Base-by-base conservation (phyloP, 2,329 filamentous ascomycete genomes). In the Neoscytalidium dimidiatum region DNA sequence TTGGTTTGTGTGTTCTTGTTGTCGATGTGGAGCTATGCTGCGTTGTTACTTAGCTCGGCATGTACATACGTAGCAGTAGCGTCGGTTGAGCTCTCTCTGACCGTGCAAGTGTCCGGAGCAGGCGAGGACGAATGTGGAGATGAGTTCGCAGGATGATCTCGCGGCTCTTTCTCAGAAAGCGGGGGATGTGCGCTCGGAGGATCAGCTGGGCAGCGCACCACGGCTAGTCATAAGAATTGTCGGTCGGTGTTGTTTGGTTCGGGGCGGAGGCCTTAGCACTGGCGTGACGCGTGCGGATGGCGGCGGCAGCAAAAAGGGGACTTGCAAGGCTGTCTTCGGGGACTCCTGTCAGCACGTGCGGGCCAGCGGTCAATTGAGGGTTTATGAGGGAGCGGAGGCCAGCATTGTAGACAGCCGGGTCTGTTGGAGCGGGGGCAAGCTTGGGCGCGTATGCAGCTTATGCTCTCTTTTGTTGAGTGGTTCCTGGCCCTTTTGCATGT, bases 391-490 rank as follows among this genome's bases (percentile, higher is more conserved):
- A 13, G 31, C 28, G 38, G 38, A 31, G 26, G 41, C 53, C 11
- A 23, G 38, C 33, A 43, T 38, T 35, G 35, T 28, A 48, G 52
- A 56, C 31, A 56, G 52, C 52, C 52, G 38, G 33, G 23, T 9
- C 56, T 14, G 28, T 14, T 23, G 38, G 23, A 44, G 56, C 56
- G 56, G 56, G 56, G 56, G 41, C 28, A 46, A 46, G 56, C 56
- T 60, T 60, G 56, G 56, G 56, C 38, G 38, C 56, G 41, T 46
- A 46, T 60, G 56, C 56, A 60, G 56, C 56, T 60, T 60, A 60
- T 60, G 56, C 56, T 60, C 56, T 43, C 56, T 60, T 60, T 60
- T 60, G 56, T 60, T 60, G 56, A 60, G 56, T 23, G 41, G 56
- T 60, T 31, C 56, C 56, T 60, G 56, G 56, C 26, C 4, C 35